phyloP scores from a whole-genome alignment of 2,329 filamentous ascomycete genomes.

The Trichoderma oligosporum region DNA sequence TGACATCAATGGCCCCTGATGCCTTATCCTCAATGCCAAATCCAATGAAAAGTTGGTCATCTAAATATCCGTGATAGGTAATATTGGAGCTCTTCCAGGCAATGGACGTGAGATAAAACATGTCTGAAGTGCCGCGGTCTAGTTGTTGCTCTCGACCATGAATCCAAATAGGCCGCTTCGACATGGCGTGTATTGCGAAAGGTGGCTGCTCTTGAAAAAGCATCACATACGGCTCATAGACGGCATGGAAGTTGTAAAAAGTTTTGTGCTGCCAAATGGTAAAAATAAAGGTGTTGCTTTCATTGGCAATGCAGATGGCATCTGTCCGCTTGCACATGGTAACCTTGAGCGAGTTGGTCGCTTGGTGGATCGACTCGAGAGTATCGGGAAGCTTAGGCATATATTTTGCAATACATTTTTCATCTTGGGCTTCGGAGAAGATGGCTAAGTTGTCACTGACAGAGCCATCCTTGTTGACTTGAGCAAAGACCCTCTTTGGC shows the following conservation, averaged over 20 bases:
- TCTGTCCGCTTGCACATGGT: constrained; percentile 52
- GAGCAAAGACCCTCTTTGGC: constrained; percentile 48
- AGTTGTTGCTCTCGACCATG: constrained; percentile 41
- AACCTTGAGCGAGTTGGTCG: constrained; percentile 55
- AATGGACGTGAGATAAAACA: constrained; percentile 56
- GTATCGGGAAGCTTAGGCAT: constrained; percentile 38
- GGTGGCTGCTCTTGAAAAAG: constrained; percentile 46
- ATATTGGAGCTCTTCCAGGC: constrained; percentile 48
- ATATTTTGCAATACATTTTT: constrained; percentile 43
- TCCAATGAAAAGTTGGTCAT: constrained; percentile 51
- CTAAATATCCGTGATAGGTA: constrained; percentile 53
- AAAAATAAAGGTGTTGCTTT: constrained; percentile 52
- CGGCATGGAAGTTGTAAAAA: constrained; percentile 44
- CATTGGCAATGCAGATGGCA: constrained; percentile 38
- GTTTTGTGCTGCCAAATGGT: constrained; percentile 54
- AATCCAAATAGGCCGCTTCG: constrained; percentile 52
- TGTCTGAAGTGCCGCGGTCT: constrained; percentile 41
- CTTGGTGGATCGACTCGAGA: constrained; percentile 53
- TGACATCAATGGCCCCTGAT: constrained; percentile 49
- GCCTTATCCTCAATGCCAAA: constrained; percentile 55
- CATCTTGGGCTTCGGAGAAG: constrained; percentile 35
- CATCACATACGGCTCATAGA: constrained; percentile 55
- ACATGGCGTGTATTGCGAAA: constrained; percentile 49
- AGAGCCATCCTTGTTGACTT: constrained; percentile 42
- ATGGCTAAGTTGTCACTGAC: constrained; percentile 46